Evolutionary conservation across 2,329 filamentous ascomycete genomes (phyloP), one percentile per base, ranked within the genome.

Genomic region (Phialemoniopsis sp.): DNA sequence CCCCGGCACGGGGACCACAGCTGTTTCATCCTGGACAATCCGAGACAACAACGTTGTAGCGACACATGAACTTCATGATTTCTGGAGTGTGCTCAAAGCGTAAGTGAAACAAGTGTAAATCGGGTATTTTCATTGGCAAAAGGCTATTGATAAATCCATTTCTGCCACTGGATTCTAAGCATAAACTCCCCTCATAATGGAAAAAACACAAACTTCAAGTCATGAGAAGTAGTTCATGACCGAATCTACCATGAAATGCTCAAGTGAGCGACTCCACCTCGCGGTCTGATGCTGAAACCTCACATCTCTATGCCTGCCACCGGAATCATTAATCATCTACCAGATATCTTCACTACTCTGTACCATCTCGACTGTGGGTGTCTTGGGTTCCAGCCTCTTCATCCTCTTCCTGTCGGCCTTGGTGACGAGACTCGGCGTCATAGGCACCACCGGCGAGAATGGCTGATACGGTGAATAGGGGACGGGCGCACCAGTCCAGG

Each of bases 391-490:
- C 55, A 80, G 61, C 56, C 73, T 79, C 68, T 70, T 78, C 71
- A 80, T 81, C 56, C 75, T 70, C 72, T 83, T 88, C 19, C 85
- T 66, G 54, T 90, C 85, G 45, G 78, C 76, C 59, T 73, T 79
- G 17, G 80, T 87, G 13, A 87, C 80, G 34, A 91, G 63, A 15
- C 78, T 79, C n/a, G 87, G 85, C 21, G 87, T 89, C 36, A 90
- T 78, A 2, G 87, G 87, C 37, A 89, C 74, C 35, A 87, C 70
- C 2, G 86, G 85, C 7, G 82, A 85, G 56, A 82, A 87, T 1
- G 87, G 87, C 67, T 90, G 87, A 50, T 90, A 91, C 0, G 87
- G 85, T 40, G 78, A 80, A 59, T 90, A 90, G 2, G 86, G 86
- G 16, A 82, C 75, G 2, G 78, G 72, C 16, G 68, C 71, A 5